These are phyloP conservation scores for Vitis rupestris DNA, from an alignment of 164 flowering plant species.

Conservation along the genomic window DNA sequence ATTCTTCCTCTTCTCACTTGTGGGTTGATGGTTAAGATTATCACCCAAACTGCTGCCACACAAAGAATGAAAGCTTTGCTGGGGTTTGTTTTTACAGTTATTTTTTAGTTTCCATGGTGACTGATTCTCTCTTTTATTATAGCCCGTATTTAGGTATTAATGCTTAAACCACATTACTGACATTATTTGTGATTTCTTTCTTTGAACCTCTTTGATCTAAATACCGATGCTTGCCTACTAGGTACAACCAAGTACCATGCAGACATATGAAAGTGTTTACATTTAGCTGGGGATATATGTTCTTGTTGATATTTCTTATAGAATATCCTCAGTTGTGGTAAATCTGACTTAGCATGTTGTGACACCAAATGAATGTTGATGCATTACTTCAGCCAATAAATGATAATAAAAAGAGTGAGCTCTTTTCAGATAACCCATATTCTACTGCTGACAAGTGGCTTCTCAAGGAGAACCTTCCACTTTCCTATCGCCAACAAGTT, in stretches of 20 bases:
- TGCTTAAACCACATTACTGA: too few species aligned
- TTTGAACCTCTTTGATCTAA: too few species aligned
- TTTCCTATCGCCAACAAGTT: constrained; percentile 87
- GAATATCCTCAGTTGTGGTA: neutral
- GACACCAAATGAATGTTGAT: neutral
- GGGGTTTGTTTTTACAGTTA: neutral
- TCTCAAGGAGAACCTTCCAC: constrained; percentile 86
- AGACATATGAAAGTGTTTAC: neutral
- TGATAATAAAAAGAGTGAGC: neutral
- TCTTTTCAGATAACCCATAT: constrained; percentile 78
- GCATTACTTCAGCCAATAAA: neutral
- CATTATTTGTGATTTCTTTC: too few species aligned
- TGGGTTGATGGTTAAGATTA: too few species aligned
- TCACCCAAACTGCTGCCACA: too few species aligned
- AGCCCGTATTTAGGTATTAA: too few species aligned
- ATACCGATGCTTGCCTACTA: too few species aligned
- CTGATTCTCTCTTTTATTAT: too few species aligned
- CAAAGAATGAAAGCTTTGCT: too few species aligned
- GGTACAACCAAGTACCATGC: neutral
- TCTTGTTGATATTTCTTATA: neutral
- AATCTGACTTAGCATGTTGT: neutral
- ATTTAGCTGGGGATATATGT: neutral
- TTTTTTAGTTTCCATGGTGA: neutral
- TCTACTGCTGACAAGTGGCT: constrained; percentile 95
- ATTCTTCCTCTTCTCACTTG: too few species aligned